Base-by-base conservation (phyloP, 2,329 filamentous ascomycete species). In the Ceratocystis albifundus region DNA sequence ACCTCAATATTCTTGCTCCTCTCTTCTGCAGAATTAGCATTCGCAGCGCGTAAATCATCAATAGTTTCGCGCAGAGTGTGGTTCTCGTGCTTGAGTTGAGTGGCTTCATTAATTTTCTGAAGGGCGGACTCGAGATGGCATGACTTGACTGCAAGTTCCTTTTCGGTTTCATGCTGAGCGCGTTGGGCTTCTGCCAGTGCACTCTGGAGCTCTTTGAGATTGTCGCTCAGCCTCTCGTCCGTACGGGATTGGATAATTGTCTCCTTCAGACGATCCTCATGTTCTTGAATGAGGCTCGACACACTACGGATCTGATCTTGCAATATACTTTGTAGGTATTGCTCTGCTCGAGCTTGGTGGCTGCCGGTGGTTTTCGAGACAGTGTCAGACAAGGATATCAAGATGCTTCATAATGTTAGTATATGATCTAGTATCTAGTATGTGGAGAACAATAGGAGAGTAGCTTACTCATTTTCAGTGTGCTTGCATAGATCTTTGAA, bases 1-100 rank as follows among this genome's bases (percentile, higher is more conserved):
- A 28, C 20, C 2, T 44, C 64, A 30, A 66, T 45, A 20, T 17
- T 22, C 12, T 64, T 50, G 48, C 36, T 62, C 30, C 61, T 64
- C n/a, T 64, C 53, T 22, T 66, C 44, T 22, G 44, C 10, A 15
- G n/a, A 36, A 15, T 15, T 12, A 4, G 57, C 45, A 10, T 45
- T 61, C 15, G 61, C 28, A 30, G 64, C 36, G 12, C 36, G 41
- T 30, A 68, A 12, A n/a, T 32, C n/a, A 15, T 48, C 41, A n/a
- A 66, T 20, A 5, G 59, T 45, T 6, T 66, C 36, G 7, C 61
- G 64, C 45, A 68, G 41, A 22, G 50, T n/a, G 1, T 17, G 25
- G 15, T 68, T 68, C n/a, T 62, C 61, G 3, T 36, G 28, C 53
- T 68, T 66, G 6, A 68, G 36, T 8, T 63, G 36, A 5, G 22